Evolutionary conservation across 371 early-diverging fungal genomes (phyloP).

Genomic region (Saksenaea oblongispora): DNA sequence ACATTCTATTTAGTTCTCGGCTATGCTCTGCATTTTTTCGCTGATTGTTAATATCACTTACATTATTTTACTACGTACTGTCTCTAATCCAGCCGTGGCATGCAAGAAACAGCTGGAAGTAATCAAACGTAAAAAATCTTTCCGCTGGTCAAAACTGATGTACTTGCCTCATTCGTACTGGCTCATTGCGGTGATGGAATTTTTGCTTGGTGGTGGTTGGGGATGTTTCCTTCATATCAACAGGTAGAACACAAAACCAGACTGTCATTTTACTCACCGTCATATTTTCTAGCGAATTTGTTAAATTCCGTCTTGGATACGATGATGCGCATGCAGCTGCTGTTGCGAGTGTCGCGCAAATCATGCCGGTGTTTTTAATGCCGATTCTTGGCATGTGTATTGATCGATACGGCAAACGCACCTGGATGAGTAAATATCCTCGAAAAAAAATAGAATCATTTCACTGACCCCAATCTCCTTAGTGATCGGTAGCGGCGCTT

Average conservation of each 20-base stretch:
- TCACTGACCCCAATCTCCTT: too few species aligned
- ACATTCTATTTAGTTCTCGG: conserved; percentile 48
- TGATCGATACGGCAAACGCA: conserved; percentile 63
- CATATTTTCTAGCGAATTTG: conserved; percentile 65
- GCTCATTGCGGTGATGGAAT: conserved; percentile 63
- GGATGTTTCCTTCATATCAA: conserved; percentile 75
- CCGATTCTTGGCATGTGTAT: conserved; percentile 68
- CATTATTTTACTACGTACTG: conserved; percentile 44
- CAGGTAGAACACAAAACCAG: conserved; percentile 29
- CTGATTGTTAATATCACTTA: conserved; percentile 64
- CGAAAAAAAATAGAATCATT: background rate
- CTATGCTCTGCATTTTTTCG: conserved; percentile 61
- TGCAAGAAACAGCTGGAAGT: conserved; percentile 41
- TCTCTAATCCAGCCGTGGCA: conserved; percentile 9
- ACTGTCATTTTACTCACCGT: background rate
- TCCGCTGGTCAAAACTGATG: conserved; percentile 57
- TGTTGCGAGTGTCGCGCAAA: conserved; percentile 66
- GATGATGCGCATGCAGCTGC: conserved; percentile 61
- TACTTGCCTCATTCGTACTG: conserved; percentile 67
- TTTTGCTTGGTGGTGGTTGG: conserved; percentile 72
- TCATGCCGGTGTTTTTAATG: conserved; percentile 67
- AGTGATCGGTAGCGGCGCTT: conserved; percentile 52
- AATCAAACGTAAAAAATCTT: conserved; percentile 59
- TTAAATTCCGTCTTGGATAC: conserved; percentile 62
- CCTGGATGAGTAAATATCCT: conserved; percentile 50